phyloP scores from a whole-genome alignment of 345 rosid genomes.

The Trapa incisa region DNA sequence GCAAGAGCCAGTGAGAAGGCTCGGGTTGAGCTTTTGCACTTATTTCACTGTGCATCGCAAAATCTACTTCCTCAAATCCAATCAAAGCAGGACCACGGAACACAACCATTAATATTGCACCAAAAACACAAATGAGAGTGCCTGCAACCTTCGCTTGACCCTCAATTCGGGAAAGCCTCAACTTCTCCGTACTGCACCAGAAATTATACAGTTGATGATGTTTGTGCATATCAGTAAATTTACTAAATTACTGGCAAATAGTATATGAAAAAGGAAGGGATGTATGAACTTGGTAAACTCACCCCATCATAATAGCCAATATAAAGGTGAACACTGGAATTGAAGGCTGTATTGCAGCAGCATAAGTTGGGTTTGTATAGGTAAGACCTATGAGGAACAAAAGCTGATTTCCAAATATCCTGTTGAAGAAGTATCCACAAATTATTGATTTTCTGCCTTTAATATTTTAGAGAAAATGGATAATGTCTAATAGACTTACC shows the following conservation, averaged over 20 bases:
- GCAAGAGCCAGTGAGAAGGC: conserved; percentile 67
- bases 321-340: conserved; percentile 95
- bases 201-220: conserved; percentile 12
- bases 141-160: conserved; percentile 90
- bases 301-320: conserved; percentile 91
- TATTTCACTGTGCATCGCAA: conserved; percentile 38
- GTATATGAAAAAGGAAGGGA: not conserved
- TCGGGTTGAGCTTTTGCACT: conserved; percentile 82
- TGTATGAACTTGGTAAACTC: conserved; percentile 10
- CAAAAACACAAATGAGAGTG: conserved; percentile 71
- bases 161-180: conserved; percentile 64
- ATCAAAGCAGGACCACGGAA: conserved; percentile 79
- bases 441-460: not conserved
- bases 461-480: not conserved
- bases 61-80: conserved; percentile 46
- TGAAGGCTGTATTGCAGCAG: conserved; percentile 95
- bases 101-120: conserved; percentile 79
- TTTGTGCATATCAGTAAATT: conserved; percentile 10
- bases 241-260: not conserved
- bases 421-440: conserved; percentile 13
- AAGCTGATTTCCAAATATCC: conserved; percentile 97
- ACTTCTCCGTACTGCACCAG: conserved; percentile 91
- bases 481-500: conserved; percentile 34
- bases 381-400: conserved; percentile 87
- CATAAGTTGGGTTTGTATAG: conserved; percentile 96